A percentile compares a stretch with the other conserved stretches of the same genome.
Evolutionary conservation across 2,329 filamentous ascomycete species (phyloP).

Genomic region (Lecanicillium sp.): DNA sequence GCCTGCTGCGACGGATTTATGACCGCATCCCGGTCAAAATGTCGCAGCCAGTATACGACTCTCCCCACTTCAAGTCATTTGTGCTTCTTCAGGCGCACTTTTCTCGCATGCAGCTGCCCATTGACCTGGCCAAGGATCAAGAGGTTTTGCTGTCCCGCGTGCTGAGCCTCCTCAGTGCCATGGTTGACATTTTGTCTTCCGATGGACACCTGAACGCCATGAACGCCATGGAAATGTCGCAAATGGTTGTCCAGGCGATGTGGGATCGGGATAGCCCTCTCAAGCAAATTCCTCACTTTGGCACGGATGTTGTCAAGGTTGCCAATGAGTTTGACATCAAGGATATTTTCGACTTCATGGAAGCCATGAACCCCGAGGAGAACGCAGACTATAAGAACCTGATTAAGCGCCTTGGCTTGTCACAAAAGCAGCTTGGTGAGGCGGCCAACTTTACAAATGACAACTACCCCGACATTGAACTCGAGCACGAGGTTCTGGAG

Average conservation of each 20-base stretch:
- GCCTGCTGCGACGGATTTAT: slow-evolving; percentile 83
- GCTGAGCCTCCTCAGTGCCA: slow-evolving; percentile 80
- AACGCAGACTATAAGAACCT: slow-evolving; percentile 74
- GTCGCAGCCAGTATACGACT: slow-evolving; percentile 76
- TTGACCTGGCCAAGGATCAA: slow-evolving; percentile 93
- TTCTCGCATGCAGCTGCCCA: slow-evolving; percentile 90
- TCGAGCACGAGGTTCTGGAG: slow-evolving; percentile 82
- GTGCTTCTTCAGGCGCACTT: slow-evolving; percentile 97
- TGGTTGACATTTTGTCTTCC: slow-evolving; percentile 90
- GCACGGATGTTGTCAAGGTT: slow-evolving; percentile 71
- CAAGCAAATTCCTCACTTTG: slow-evolving; percentile 96
- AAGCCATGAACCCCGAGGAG: slow-evolving; percentile 93
- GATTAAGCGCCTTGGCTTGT: slow-evolving; percentile 69
- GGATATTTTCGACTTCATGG: slow-evolving; percentile 97
- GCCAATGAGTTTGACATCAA: slow-evolving; percentile 77
- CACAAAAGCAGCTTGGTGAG: slow-evolving; percentile 74
- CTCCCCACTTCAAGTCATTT: slow-evolving; percentile 97
- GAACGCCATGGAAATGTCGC: slow-evolving; percentile 97
- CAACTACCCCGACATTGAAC: slow-evolving; percentile 90
- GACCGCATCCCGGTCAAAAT: slow-evolving; percentile 94
- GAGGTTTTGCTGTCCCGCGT: slow-evolving; percentile 80
- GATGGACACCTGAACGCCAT: slow-evolving; percentile 96
- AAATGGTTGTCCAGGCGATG: slow-evolving; percentile 98
- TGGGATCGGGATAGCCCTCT: slow-evolving; percentile 96
- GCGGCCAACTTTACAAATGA: slow-evolving; percentile 94